A percentile compares a stretch with the other conserved stretches of the same genome.
Evolutionary conservation across 106 monocot genomes (phyloP).

Genomic region (Iris macrosiphon): DNA sequence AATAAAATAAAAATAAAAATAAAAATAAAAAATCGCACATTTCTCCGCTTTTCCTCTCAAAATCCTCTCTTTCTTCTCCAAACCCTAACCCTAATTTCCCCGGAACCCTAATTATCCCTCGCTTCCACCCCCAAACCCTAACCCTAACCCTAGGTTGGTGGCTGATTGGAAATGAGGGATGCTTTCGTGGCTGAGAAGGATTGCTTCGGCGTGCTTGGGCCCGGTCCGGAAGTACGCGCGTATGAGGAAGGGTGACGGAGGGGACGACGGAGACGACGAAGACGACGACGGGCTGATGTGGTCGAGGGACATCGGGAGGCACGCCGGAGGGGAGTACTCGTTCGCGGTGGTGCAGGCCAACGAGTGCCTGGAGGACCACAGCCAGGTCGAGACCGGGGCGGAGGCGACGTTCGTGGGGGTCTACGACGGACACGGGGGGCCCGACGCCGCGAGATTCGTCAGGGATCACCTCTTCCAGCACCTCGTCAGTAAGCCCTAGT

Average conservation of each 20-base stretch:
- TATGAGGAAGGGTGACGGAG: slow-evolving; percentile 73
- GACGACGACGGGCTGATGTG: slow-evolving; percentile 58
- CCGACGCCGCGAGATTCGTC: slow-evolving; percentile 15
- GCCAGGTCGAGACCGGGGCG: slow-evolving; percentile 80
- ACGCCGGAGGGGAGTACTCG: slow-evolving; percentile 77
- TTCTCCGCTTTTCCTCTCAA: too few relatives aligned
- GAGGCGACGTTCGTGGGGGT: slow-evolving; percentile 42
- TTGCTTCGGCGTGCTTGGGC: slow-evolving; percentile 50
- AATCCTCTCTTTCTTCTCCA: too few relatives aligned
- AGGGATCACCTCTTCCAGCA: slow-evolving; percentile 23
- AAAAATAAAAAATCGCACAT: too few relatives aligned
- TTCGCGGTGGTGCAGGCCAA: slow-evolving; percentile 85
- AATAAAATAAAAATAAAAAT: too few relatives aligned
- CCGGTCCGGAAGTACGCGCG: slow-evolving; percentile 57
- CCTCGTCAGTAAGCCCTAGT: too few relatives aligned
- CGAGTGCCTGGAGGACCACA: slow-evolving; percentile 69
- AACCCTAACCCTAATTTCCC: too few relatives aligned
- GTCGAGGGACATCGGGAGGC: slow-evolving; percentile 61
- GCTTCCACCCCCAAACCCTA: too few relatives aligned
- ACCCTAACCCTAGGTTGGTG: too few relatives aligned
- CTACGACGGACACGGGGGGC: slow-evolving; percentile 21
- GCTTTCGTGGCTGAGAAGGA: slow-evolving; percentile 61
- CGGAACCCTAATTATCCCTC: too few relatives aligned
- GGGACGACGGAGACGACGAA: too few relatives aligned
- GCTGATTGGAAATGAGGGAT: slow-evolving; percentile 77